phyloP scores from a whole-genome alignment of 352 stramenopile genomes.

The Globisporangium orthogonon region DNA sequence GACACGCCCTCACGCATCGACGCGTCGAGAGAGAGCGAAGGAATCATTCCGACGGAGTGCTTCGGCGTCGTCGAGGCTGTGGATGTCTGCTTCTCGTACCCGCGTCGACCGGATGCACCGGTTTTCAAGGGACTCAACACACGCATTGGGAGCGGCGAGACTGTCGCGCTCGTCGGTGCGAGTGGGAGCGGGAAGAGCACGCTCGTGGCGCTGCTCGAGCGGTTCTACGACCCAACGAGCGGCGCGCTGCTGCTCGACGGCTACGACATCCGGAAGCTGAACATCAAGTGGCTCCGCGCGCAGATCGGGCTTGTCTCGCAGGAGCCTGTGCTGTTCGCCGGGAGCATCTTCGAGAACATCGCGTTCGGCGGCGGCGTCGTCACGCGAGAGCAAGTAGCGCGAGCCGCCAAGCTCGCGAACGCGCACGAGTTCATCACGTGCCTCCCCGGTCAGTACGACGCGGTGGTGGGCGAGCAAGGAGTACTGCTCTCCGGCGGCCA shows the following conservation, averaged over 20 bases:
- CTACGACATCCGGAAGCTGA: slow-evolving; percentile 57
- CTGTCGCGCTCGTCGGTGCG: background rate
- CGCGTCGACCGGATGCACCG: background rate
- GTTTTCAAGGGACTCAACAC: background rate
- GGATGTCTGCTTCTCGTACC: background rate
- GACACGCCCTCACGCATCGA: slow-evolving; percentile 44
- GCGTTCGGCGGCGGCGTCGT: slow-evolving; percentile 29
- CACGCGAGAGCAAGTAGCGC: background rate
- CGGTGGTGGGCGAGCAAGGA: slow-evolving; percentile 28
- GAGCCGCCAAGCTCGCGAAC: slow-evolving; percentile 28
- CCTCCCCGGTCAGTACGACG: slow-evolving; percentile 86
- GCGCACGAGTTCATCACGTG: slow-evolving; percentile 58
- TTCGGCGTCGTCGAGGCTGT: slow-evolving; percentile 25
- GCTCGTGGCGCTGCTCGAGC: slow-evolving; percentile 4
- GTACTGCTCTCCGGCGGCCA: slow-evolving; percentile 27
- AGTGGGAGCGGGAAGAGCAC: slow-evolving; percentile 9
- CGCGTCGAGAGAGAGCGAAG: slow-evolving; percentile 19
- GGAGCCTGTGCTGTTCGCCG: slow-evolving; percentile 83
- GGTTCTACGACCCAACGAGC: slow-evolving; percentile 6
- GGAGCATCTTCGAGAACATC: slow-evolving; percentile 89
- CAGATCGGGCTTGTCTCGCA: slow-evolving; percentile 73
- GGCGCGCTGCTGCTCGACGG: slow-evolving; percentile 52
- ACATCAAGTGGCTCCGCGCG: slow-evolving; percentile 14
- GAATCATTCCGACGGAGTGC: slow-evolving; percentile 13
- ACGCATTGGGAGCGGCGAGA: background rate